A percentile compares a stretch with the other conserved stretches of the same genome.
Evolutionary conservation across 1,284 basidiomycete species (phyloP).

Genomic region (Schizophyllum commune): DNA sequence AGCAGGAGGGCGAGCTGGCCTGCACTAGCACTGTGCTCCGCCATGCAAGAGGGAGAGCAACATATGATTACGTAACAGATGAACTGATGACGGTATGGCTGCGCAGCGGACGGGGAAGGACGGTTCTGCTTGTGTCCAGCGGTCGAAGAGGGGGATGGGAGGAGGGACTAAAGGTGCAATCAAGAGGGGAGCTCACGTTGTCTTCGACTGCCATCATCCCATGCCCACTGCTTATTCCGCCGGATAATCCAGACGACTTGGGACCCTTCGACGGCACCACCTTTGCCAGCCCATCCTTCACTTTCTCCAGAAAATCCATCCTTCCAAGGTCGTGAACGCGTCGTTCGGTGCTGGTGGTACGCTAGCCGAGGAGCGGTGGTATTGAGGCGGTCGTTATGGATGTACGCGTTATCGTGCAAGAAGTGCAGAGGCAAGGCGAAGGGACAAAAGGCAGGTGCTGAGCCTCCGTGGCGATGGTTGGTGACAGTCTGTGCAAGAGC

Average conservation of each 20-base stretch:
- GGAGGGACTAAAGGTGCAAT: no score
- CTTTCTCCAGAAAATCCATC: constrained; percentile 18
- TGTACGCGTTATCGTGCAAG: background rate
- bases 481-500: background rate
- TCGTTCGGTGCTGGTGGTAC: background rate
- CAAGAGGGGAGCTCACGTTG: constrained; percentile 41
- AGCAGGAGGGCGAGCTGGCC: constrained; percentile 49
- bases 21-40: constrained; percentile 28
- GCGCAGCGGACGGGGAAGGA: constrained; percentile 12
- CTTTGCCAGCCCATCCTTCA: constrained; percentile 28
- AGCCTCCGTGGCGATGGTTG: background rate
- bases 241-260: constrained; percentile 31
- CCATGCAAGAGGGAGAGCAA: constrained; percentile 20
- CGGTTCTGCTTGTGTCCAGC: constrained; percentile 8
- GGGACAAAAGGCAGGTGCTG: background rate
- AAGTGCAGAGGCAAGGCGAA: background rate
- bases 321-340: background rate
- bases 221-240: constrained; percentile 45
- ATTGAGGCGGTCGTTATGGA: background rate
- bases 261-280: constrained; percentile 28
- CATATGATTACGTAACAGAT: background rate
- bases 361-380: background rate
- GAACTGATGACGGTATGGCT: background rate
- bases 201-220: constrained; percentile 60
- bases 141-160: constrained; percentile 1